Evolutionary conservation across 2,329 filamentous ascomycete genomes (phyloP), one percentile per base, ranked within the genome.

Genomic region (Colletotrichum sp.): DNA sequence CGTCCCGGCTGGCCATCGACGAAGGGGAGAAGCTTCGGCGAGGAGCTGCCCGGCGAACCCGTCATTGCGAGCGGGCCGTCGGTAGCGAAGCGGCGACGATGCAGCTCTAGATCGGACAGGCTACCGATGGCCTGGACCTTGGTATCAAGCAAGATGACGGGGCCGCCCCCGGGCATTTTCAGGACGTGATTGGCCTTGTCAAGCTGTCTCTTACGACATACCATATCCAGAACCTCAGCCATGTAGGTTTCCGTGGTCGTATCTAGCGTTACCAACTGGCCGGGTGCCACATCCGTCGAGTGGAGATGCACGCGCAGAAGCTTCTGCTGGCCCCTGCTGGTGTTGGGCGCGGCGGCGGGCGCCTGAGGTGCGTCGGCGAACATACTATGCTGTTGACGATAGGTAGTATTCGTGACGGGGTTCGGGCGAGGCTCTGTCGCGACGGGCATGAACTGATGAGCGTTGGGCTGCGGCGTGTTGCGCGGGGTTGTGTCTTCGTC

Each of bases 211-310:
- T 94, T 94, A 55, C 92, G 90, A 81, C 94, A 97, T 4, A 94
- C 92, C 76, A 92, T 88, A 79, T 96, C 94, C 66, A 96, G 91
- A 33, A 97, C 91, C 81, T 97, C 94, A 57, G 93, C 94, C 58
- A 97, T 90, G 81, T 96, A 97, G 34, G 93, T 96, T 77, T 96
- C 94, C 0, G 93, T 95, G 0, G 93, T 96, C 59, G 95, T 94
- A 75, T 94, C 91, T 21, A 96, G 85, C 2, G 92, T 93, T 29
- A 95, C 89, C 85, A 92, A 91, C 79, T 93, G 93, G n/a, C 93
- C 93, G 61, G 94, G 91, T 11, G 93, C 89, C 8, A 91, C 87
- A 79, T 95, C 93, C 0, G 91, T 89, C 7, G 90, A 91, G 82
- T 91, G 87, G 77, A 95, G 94, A 80, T 95, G 92, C 63, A 96